Base-by-base conservation (phyloP, 768 basidiomycete genomes). In the Suillus hirtellus region DNA sequence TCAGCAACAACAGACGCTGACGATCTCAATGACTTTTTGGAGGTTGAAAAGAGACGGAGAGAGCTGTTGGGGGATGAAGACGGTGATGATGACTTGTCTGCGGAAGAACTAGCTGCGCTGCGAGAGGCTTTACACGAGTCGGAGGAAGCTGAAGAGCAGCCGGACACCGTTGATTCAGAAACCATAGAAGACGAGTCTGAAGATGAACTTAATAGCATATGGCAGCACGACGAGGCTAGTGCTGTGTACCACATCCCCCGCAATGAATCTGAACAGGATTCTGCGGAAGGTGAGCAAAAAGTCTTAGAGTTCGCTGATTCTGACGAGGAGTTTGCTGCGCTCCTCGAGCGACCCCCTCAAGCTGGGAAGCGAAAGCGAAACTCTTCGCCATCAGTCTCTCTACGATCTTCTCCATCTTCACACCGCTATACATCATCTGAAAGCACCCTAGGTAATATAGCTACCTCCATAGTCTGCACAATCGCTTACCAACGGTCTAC, bases 11-110 rank as follows among this genome's bases (percentile, higher is more conserved):
- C 77, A 11, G 86, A 89, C 67, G 85, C 85, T 12, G 81, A 85
- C 54, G 89, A 90, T 69, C 77, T 92, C 56, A 75, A 75, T 56
- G 86, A 87, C 34, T 93, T 92, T 61, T 64, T 92, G 69, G 84
- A 87, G 62, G 87, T 85, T 1, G 91, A 92, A 71, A 75, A 71
- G 68, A 74, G 67, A 65, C 78, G 85, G 58, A 84, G 78, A 68
- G 84, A 82, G 62, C 60, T 80, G 59, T 68, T 65, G 7, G 69
- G 71, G 14, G 74, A 71, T 4, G 69, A 67, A n/a, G 72, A 71
- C 0, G 71, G 71, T 2, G 71, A 64, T 31, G 73, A 72, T 0
- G 67, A 56, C 7, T 43, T 75, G 59, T 66, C 72, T 43, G 53
- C 44, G 52, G 72, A 70, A 43, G 65, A 60, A 43, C 61, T 67